Base-by-base conservation (phyloP, 2,329 filamentous ascomycete species). In the Pseudogymnoascus sp. region DNA sequence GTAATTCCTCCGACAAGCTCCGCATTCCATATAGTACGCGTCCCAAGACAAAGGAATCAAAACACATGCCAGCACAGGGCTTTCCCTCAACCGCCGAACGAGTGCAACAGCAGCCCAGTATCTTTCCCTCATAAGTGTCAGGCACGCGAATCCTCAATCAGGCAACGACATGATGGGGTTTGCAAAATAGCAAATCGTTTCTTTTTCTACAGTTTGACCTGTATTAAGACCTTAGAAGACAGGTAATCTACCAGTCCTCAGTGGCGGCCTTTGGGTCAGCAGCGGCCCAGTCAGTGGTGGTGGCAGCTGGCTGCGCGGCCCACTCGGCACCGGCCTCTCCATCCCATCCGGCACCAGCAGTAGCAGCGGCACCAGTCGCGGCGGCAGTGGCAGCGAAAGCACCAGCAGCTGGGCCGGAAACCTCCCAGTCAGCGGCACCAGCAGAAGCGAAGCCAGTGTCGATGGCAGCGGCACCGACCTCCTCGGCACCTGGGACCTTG, bases 101-200 rank as follows among this genome's bases (percentile, higher is more conserved):
- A 75, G 68, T 71, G 72, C 70, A 71, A 77, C 75, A 75, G 76
- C 78, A 76, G 75, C 75, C 76, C 84, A 91, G 88, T 96, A 92
- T 97, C 93, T 97, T 97, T 97, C 93, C 93, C 92, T 97, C 93
- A 89, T 97, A 83, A 97, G 92, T 88, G 86, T 88, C 81, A 79
- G 82, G 82, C 85, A 85, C 81, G 82, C 79, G 78, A 81, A 74
- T 75, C 73, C 75, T 74, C 71, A 70, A 69, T 60, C 65, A 64
- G 67, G 67, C 64, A 68, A 64, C 61, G 63, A 63, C 38, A 68
- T 67, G 65, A 62, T 61, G 33, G 38, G 33, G 19, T 59, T 33
- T 37, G 53, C 53, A 59, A 64, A 63, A 67, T 63, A 66, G 62
- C 60, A 62, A 56, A 65, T 66, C 64, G 64, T 68, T 67, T 67